These are phyloP conservation scores for Tanacetum coccineum DNA, from an alignment of 129 eudicot species.

Conservation along the genomic window DNA sequence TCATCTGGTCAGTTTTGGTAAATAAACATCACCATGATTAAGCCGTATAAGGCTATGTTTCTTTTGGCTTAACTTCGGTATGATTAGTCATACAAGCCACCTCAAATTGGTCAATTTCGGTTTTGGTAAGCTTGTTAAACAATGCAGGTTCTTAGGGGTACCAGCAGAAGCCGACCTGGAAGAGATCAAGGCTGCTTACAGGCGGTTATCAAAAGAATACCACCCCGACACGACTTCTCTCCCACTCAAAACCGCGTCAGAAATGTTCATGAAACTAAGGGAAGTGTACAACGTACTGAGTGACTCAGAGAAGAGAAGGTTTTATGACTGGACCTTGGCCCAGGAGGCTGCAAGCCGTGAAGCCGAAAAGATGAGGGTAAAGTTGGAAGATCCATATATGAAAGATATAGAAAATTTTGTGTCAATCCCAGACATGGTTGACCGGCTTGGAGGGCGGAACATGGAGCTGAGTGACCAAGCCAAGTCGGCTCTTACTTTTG, in stretches of 20 bases:
- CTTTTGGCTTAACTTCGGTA: too few species aligned
- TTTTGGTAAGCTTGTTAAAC: neutral
- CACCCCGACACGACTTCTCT: slow-evolving; percentile 96
- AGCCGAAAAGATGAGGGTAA: slow-evolving; percentile 83
- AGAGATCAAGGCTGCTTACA: slow-evolving; percentile 82
- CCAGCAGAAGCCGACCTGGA: slow-evolving; percentile 73
- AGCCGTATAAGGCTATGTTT: too few species aligned
- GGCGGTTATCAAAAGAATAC: slow-evolving; percentile 83
- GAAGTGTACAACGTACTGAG: slow-evolving; percentile 65
- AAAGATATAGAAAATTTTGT: slow-evolving; percentile 51
- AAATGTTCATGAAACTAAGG: slow-evolving; percentile 73
- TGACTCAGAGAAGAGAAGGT: slow-evolving; percentile 69
- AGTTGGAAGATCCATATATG: slow-evolving; percentile 75
- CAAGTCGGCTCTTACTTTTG: slow-evolving; percentile 82
- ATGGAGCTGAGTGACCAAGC: slow-evolving; percentile 82
- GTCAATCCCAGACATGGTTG: slow-evolving; percentile 84
- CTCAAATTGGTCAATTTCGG: neutral
- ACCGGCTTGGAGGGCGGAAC: slow-evolving; percentile 84
- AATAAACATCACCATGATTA: too few species aligned
- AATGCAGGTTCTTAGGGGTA: slow-evolving; percentile 78
- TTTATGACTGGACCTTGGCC: slow-evolving; percentile 91
- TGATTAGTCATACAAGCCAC: neutral
- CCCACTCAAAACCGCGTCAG: slow-evolving; percentile 72
- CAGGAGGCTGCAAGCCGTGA: slow-evolving; percentile 87
- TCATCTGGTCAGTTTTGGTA: too few species aligned